Percentiles rank a stretch among this genome's conserved stretches.
These are phyloP conservation scores for Karstenula rhodostoma DNA, from an alignment of 2,329 filamentous ascomycete genomes.

Conservation along the genomic window DNA sequence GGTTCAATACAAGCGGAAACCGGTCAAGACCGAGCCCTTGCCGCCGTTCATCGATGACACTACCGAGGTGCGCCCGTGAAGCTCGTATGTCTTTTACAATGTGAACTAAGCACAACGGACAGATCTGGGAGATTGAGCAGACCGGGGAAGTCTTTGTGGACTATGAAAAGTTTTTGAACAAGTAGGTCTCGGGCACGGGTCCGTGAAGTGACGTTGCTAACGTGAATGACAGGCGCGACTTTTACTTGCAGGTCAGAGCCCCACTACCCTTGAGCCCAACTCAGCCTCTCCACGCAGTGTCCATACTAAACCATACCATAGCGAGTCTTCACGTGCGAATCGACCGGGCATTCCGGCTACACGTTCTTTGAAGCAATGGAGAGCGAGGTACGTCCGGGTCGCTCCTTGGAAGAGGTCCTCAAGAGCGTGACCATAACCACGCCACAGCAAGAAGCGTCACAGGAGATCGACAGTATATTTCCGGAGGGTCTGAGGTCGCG, in stretches of 20 bases:
- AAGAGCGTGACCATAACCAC: slow-evolving; percentile 45
- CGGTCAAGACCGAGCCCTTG: slow-evolving; percentile 79
- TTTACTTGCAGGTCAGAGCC: slow-evolving; percentile 81
- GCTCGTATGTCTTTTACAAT: slow-evolving; percentile 21
- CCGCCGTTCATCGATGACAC: slow-evolving; percentile 81
- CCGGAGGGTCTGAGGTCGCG: slow-evolving; percentile 91
- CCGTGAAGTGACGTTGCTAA: slow-evolving; percentile 25
- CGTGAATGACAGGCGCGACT: slow-evolving; percentile 74
- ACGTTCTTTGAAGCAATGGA: slow-evolving; percentile 92
- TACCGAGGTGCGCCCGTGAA: slow-evolving; percentile 71
- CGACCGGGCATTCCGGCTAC: slow-evolving; percentile 89
- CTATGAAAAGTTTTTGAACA: slow-evolving; percentile 86
- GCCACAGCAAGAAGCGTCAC: slow-evolving; percentile 68
- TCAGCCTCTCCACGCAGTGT: not conserved
- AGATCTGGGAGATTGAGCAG: slow-evolving; percentile 92
- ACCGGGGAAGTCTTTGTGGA: slow-evolving; percentile 89
- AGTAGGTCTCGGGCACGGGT: slow-evolving; percentile 63
- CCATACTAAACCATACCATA: slow-evolving; percentile 50
- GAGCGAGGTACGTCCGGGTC: slow-evolving; percentile 75
- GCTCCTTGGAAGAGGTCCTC: slow-evolving; percentile 32
- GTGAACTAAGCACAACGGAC: slow-evolving; percentile 37
- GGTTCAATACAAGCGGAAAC: slow-evolving; percentile 97
- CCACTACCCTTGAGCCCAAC: not conserved
- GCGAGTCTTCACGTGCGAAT: slow-evolving; percentile 93
- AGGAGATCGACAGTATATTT: slow-evolving; percentile 90